These are phyloP conservation scores for Micromonas commoda DNA, from an alignment of 139 green algal genomes.

Conservation along the genomic window DNA sequence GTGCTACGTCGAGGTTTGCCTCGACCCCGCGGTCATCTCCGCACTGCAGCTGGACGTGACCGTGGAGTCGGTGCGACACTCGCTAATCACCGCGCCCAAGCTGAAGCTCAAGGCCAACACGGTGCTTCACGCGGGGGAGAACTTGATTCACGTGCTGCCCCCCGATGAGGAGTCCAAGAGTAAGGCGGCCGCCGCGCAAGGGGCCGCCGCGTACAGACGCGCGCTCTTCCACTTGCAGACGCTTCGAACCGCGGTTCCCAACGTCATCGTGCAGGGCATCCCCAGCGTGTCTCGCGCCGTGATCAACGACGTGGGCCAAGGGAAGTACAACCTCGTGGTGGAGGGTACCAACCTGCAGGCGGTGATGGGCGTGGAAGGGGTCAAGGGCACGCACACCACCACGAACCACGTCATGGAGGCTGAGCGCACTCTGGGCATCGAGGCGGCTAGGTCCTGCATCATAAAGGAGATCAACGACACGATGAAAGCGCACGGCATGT, in stretches of 20 bases:
- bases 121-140: background rate
- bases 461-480: conserved; percentile 86
- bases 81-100: conserved; percentile 45
- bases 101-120: conserved; percentile 73
- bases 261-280: conserved; percentile 84
- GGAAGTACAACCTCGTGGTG: conserved; percentile 64
- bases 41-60: conserved; percentile 72
- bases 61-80: conserved; percentile 43
- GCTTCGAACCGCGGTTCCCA: conserved; percentile 43
- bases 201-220: conserved; percentile 1
- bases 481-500: conserved; percentile 90
- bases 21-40: conserved; percentile 4
- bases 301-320: conserved; percentile 60
- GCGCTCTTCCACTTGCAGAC: conserved; percentile 46
- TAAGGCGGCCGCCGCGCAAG: background rate
- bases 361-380: conserved; percentile 81
- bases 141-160: conserved; percentile 36
- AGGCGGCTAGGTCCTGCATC: conserved; percentile 74
- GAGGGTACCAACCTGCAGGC: conserved; percentile 62
- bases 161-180: conserved; percentile 23
- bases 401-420: conserved; percentile 94
- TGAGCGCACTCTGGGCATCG: conserved; percentile 81
- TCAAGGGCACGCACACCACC: conserved; percentile 56
- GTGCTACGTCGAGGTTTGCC: conserved; percentile 30
- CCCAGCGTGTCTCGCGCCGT: conserved; percentile 78